Conservation (phyloP, 306 rosid genomes). For the Canavalia ensiformis region DNA sequence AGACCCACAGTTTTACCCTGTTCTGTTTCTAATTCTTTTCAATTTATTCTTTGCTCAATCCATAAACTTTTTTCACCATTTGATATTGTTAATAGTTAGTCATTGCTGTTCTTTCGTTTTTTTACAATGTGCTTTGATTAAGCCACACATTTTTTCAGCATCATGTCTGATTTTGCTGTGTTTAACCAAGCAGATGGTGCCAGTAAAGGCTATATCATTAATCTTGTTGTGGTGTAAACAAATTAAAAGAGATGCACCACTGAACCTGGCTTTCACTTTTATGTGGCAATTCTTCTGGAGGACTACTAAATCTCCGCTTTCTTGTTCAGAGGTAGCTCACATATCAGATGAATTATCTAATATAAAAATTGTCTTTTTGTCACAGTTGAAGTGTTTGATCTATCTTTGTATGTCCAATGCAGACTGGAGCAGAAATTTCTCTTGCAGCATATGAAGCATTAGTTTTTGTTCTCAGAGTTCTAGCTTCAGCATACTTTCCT, state of each 20-base stretch:
- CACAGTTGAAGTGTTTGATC: conserved; percentile 39
- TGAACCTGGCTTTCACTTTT: conserved; percentile 61
- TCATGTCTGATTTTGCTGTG: conserved; percentile 47
- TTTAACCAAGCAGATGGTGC: conserved; percentile 63
- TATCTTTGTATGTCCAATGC: conserved; percentile 48
- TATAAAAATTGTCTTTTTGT: conserved; percentile 27
- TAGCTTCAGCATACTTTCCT: conserved; percentile 63
- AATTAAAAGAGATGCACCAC: conserved; percentile 55
- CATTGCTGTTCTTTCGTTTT: conserved; percentile 19
- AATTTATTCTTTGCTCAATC: conserved; percentile 36
- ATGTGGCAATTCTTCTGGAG: conserved; percentile 82
- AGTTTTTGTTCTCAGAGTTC: conserved; percentile 69
- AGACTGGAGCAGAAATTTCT: conserved; percentile 82
- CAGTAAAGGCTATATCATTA: conserved; percentile 78
- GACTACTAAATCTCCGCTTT: conserved; percentile 62
- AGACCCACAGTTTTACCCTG: conserved; percentile 6
- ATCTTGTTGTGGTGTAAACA: conserved; percentile 69
- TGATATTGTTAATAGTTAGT: conserved; percentile 24
- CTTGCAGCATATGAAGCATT: conserved; percentile 91
- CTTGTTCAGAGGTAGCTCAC: conserved; percentile 77
- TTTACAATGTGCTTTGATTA: conserved; percentile 37
- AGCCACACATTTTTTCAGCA: conserved; percentile 21
- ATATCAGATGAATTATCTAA: conserved; percentile 42
- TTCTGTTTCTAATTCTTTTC: conserved; percentile 31
- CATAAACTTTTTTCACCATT: conserved; percentile 31